These are phyloP conservation scores for Curvularia spicifera DNA, from an alignment of 2,329 filamentous ascomycete species.

Conservation along the genomic window DNA sequence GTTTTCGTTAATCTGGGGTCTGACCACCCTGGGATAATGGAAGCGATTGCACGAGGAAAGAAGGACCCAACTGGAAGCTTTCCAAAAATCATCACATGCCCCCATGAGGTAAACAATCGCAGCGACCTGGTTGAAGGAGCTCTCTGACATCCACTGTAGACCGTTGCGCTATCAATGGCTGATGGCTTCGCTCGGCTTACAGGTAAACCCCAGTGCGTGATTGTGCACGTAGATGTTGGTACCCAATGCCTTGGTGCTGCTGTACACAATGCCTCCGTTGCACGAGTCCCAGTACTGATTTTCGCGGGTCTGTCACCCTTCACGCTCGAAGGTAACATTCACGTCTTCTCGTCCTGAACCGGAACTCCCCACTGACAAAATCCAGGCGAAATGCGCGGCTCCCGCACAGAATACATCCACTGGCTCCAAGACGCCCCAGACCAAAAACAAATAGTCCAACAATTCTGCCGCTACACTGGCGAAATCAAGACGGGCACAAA, in stretches of 20 bases:
- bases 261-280: constrained; percentile 78
- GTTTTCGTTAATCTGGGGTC: constrained; percentile 72
- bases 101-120: constrained; percentile 69
- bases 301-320: constrained; percentile 80
- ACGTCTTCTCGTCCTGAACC: neutral
- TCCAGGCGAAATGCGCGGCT: constrained; percentile 71
- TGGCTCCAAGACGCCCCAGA: constrained; percentile 86
- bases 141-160: constrained; percentile 56
- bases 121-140: neutral
- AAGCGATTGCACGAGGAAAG: constrained; percentile 79
- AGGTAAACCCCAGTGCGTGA: constrained; percentile 75
- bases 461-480: constrained; percentile 83
- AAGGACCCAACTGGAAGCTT: constrained; percentile 69
- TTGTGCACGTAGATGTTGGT: constrained; percentile 82
- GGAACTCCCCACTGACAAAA: neutral
- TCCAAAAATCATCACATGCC: constrained; percentile 77
- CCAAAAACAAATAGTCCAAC: constrained; percentile 78
- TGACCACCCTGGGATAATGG: constrained; percentile 77
- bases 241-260: constrained; percentile 80
- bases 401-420: constrained; percentile 79
- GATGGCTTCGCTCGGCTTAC: constrained; percentile 76
- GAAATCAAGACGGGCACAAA: constrained; percentile 86
- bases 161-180: constrained; percentile 85
- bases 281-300: constrained; percentile 75
- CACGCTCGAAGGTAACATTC: constrained; percentile 67